Conservation (phyloP, 441 rosid species). For the Gossypium schwendimanii region DNA sequence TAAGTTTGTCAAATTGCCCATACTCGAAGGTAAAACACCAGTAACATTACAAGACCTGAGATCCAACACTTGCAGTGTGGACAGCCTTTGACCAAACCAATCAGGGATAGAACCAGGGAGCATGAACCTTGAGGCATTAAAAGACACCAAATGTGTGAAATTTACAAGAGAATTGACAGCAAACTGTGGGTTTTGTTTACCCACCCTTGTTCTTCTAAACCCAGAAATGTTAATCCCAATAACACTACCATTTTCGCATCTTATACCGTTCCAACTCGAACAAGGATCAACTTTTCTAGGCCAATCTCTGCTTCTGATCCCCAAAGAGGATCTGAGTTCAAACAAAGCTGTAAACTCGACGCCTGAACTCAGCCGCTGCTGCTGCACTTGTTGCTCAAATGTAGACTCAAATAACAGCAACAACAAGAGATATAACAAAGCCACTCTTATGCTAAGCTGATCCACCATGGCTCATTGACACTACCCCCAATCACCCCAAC, state of each 20-base stretch:
- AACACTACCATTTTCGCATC: constrained; percentile 57
- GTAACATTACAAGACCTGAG: constrained; percentile 63
- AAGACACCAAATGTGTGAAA: constrained; percentile 50
- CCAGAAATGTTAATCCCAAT: constrained; percentile 70
- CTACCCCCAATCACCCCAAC: constrained; percentile 23
- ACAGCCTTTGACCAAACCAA: constrained; percentile 59
- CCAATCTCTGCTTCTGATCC: constrained; percentile 79
- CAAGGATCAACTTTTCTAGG: constrained; percentile 81
- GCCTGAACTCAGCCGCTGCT: constrained; percentile 32
- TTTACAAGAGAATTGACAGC: constrained; percentile 61
- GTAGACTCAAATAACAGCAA: constrained; percentile 42
- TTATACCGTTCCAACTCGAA: constrained; percentile 62
- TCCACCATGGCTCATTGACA: constrained; percentile 49
- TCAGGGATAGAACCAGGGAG: constrained; percentile 81
- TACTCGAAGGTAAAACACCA: constrained; percentile 59
- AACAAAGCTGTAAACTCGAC: constrained; percentile 55
- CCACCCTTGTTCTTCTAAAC: constrained; percentile 69
- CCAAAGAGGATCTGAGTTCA: constrained; percentile 78
- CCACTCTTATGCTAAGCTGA: constrained; percentile 32
- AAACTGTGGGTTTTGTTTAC: constrained; percentile 60
- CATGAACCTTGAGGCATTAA: constrained; percentile 74
- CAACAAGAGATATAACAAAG: constrained; percentile 30
- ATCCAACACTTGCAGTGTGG: constrained; percentile 61
- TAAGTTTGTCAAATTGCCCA: constrained; percentile 62
- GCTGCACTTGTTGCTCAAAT: constrained; percentile 37